phyloP scores from a whole-genome alignment of 805 yeast genomes.

The Pichia scutulata region DNA sequence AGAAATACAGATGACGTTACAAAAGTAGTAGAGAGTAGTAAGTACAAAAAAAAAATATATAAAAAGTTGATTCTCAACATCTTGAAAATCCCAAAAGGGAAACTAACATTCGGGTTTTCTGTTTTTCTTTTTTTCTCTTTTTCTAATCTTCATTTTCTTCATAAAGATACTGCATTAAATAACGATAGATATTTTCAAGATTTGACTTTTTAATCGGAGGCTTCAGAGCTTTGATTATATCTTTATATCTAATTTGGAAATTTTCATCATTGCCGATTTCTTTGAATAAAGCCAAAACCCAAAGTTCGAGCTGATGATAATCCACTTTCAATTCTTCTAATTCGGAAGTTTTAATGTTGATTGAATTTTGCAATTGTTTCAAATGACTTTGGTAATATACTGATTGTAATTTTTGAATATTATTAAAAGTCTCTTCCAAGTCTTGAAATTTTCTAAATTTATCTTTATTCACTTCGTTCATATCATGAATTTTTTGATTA shows the following conservation, averaged over 20 bases:
- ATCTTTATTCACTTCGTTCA: neutral
- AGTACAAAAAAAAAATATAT: no score
- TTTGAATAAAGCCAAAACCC: slow-evolving; percentile 6
- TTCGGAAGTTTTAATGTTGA: neutral
- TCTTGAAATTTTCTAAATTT: neutral
- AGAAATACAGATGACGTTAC: neutral
- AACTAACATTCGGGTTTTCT: neutral
- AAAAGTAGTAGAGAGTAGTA: neutral
- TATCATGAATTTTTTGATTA: neutral
- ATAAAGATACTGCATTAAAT: slow-evolving; percentile 5
- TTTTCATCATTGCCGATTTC: slow-evolving; percentile 5
- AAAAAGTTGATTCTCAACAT: neutral
- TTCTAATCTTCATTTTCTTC: neutral
- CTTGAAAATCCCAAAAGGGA: neutral
- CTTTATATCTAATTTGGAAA: neutral
- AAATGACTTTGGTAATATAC: slow-evolving; percentile 1
- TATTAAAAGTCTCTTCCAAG: slow-evolving; percentile 2
- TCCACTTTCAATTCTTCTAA: neutral
- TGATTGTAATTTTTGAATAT: slow-evolving; percentile 4
- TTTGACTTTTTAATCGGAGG: slow-evolving; percentile 3
- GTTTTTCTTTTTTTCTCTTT: neutral
- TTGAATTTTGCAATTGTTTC: neutral
- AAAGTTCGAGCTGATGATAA: slow-evolving; percentile 2
- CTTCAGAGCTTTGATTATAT: neutral
- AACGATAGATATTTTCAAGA: slow-evolving; percentile 2